Percentiles rank a stretch among this genome's conserved stretches.
phyloP scores from a whole-genome alignment of 2,329 filamentous ascomycete genomes.

The Nakataea oryzae region DNA sequence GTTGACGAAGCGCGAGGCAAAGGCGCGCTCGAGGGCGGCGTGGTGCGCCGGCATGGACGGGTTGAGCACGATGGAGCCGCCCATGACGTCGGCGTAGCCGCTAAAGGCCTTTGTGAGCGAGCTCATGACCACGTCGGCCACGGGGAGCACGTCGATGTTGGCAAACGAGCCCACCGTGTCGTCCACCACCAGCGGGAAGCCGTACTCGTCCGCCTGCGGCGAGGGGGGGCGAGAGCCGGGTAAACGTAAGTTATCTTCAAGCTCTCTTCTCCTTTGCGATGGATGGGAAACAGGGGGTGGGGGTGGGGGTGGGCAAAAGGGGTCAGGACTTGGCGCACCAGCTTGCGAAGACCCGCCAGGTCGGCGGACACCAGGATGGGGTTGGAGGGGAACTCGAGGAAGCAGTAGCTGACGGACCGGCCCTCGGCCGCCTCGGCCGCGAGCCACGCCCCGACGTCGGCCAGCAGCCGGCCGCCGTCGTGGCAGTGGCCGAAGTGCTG shows the following conservation, averaged over 20 bases:
- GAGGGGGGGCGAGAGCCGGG: too few species aligned
- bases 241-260: not conserved
- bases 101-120: slow-evolving; percentile 49
- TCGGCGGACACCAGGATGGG: slow-evolving; percentile 31
- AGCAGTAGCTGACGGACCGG: slow-evolving; percentile 30
- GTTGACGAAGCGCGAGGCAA: slow-evolving; percentile 24
- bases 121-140: slow-evolving; percentile 38
- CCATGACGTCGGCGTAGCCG: slow-evolving; percentile 45
- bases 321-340: slow-evolving; percentile 23
- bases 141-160: slow-evolving; percentile 38
- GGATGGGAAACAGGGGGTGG: not conserved
- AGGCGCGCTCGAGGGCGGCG: slow-evolving; percentile 18
- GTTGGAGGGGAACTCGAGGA: slow-evolving; percentile 40
- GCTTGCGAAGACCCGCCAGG: slow-evolving; percentile 22
- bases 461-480: slow-evolving; percentile 23
- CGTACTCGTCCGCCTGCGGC: slow-evolving; percentile 28
- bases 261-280: not conserved
- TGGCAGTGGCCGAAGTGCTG: slow-evolving; percentile 35
- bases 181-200: slow-evolving; percentile 34
- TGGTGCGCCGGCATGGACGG: slow-evolving; percentile 30
- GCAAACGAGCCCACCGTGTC: slow-evolving; percentile 36
- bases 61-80: slow-evolving; percentile 38
- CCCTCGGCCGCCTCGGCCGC: slow-evolving; percentile 25
- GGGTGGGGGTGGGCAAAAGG: not conserved
- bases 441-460: slow-evolving; percentile 33